Evolutionary conservation across 2,329 filamentous ascomycete genomes (phyloP).

Genomic region (Pseudogymnoascus pannorum): DNA sequence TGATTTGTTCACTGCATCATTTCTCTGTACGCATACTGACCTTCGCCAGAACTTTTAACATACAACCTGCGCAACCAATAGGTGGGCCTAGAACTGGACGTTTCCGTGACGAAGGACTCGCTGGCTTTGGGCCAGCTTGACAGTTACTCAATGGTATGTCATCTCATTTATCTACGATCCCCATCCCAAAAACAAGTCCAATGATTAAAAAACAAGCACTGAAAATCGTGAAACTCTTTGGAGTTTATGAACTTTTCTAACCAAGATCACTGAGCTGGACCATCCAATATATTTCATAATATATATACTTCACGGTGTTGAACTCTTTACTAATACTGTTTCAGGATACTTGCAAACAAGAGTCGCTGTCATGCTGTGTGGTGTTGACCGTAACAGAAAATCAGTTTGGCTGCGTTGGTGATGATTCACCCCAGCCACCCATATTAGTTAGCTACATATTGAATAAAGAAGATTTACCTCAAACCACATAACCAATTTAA

Average conservation of each 20-base stretch:
- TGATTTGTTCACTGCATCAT: constrained; percentile 2
- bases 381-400: neutral
- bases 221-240: constrained; percentile 31
- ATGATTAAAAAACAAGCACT: constrained; percentile 33
- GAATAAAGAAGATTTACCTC: constrained; percentile 2
- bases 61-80: neutral
- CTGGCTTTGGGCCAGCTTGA: neutral
- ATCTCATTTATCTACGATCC: neutral
- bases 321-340: neutral
- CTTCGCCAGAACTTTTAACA: constrained; percentile 1
- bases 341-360: neutral
- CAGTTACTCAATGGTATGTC: neutral
- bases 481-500: neutral
- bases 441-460: constrained; percentile 1
- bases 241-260: constrained; percentile 29
- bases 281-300: constrained; percentile 7
- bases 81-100: neutral
- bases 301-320: constrained; percentile 9
- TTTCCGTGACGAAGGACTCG: neutral
- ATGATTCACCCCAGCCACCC: neutral
- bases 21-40: neutral
- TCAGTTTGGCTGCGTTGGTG: neutral
- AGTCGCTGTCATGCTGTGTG: neutral
- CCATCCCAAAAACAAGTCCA: constrained; percentile 2
- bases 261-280: constrained; percentile 32